These are phyloP conservation scores for Zanthoxylum bungeanum DNA, from an alignment of 345 rosid genomes.

Conservation along the genomic window DNA sequence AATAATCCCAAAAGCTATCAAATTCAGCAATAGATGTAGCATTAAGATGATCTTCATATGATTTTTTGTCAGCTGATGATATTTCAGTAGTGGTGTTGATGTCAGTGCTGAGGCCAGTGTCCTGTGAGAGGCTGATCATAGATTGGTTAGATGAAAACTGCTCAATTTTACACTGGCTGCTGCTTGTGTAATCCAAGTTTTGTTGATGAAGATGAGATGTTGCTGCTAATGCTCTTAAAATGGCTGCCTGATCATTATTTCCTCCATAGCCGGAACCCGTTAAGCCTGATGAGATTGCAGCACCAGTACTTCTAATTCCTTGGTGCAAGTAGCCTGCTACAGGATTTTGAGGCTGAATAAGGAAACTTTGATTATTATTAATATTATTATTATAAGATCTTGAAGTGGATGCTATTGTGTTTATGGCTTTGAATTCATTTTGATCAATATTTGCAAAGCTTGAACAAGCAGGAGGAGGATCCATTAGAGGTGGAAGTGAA, in stretches of 20 bases:
- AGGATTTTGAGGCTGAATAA: too few species aligned
- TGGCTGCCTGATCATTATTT: too few species aligned
- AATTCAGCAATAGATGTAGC: constrained; percentile 31
- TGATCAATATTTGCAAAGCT: constrained; percentile 15
- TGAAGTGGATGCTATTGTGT: constrained; percentile 10
- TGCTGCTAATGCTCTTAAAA: too few species aligned
- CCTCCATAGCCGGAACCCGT: too few species aligned
- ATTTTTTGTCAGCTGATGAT: constrained; percentile 34
- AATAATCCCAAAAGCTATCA: constrained; percentile 39
- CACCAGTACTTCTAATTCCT: too few species aligned
- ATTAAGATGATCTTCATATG: constrained; percentile 30
- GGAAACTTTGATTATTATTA: too few species aligned
- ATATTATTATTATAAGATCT: too few species aligned
- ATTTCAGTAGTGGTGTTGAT: constrained; percentile 51
- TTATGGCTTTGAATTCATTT: constrained; percentile 30
- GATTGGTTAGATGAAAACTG: constrained; percentile 59
- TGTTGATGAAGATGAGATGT: not conserved
- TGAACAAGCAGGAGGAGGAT: constrained; percentile 22
- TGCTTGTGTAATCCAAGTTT: constrained; percentile 6
- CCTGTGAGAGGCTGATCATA: constrained; percentile 52
- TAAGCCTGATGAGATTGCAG: constrained; percentile 15
- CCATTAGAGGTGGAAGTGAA: constrained; percentile 59
- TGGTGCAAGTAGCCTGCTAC: constrained; percentile 28
- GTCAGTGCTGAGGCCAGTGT: constrained; percentile 64
- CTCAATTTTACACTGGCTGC: constrained; percentile 43